These are phyloP conservation scores for Hypoxylon sp. DNA, from an alignment of 2,329 filamentous ascomycete species.

Conservation along the genomic window DNA sequence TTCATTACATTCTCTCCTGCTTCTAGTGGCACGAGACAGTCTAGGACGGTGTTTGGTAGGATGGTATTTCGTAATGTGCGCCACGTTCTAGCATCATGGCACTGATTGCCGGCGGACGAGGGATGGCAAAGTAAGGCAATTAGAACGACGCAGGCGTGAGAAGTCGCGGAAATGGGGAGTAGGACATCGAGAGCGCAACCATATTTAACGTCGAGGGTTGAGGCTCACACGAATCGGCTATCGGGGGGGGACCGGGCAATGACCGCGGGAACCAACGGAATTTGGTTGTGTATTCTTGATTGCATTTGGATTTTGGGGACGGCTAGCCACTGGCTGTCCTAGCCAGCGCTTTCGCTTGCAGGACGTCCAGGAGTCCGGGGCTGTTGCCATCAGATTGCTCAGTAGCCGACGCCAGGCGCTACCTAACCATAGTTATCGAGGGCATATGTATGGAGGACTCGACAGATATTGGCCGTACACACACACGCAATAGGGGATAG, in stretches of 20 bases:
- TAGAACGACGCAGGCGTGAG: constrained; percentile 15
- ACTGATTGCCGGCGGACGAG: constrained; percentile 7
- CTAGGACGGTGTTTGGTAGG: constrained; percentile 32
- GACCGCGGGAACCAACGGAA: constrained; percentile 35
- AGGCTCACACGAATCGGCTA: constrained; percentile 23
- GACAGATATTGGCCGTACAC: constrained; percentile 11
- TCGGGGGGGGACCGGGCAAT: constrained; percentile 7
- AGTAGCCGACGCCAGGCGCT: neutral
- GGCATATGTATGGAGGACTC: constrained; percentile 14
- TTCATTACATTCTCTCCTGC: constrained; percentile 46
- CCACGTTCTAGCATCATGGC: constrained; percentile 27
- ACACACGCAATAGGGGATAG: constrained; percentile 6
- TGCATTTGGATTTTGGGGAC: constrained; percentile 46
- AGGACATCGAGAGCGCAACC: constrained; percentile 22
- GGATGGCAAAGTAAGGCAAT: constrained; percentile 15
- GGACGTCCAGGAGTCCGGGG: constrained; percentile 1
- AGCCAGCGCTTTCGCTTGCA: constrained; percentile 25
- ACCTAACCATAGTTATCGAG: constrained; percentile 5
- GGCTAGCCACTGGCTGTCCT: constrained; percentile 44
- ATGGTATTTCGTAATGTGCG: constrained; percentile 37
- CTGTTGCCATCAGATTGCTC: constrained; percentile 8
- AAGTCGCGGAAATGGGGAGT: constrained; percentile 23
- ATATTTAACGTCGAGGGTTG: constrained; percentile 17
- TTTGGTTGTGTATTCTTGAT: constrained; percentile 47
- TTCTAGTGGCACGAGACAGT: constrained; percentile 37